Conservation (phyloP, 2,329 filamentous ascomycete genomes). For the Corynespora cassiicola region DNA sequence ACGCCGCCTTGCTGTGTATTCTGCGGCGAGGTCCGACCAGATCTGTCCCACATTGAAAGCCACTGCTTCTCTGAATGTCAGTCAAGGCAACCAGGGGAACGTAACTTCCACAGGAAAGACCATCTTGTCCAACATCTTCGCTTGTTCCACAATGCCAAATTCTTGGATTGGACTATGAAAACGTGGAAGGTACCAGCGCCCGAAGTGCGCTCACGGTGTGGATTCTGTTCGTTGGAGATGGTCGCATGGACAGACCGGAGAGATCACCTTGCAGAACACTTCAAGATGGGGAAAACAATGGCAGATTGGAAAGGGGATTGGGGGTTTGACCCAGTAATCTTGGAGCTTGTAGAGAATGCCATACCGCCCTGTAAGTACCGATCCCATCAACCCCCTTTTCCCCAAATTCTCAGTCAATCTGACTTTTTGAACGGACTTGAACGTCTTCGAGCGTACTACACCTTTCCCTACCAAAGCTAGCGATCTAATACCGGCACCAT, state of each 20-base stretch:
- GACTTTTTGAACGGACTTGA: conserved; percentile 17
- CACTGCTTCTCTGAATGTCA: conserved; percentile 30
- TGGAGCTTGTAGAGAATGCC: conserved; percentile 22
- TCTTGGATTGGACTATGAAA: conserved; percentile 41
- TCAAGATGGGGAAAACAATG: conserved; percentile 29
- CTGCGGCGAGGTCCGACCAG: conserved; percentile 18
- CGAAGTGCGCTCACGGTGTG: conserved; percentile 26
- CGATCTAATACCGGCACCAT: conserved; percentile 23
- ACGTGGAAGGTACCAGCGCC: conserved; percentile 32
- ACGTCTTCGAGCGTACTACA: conserved; percentile 25
- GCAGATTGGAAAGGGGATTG: conserved; percentile 34
- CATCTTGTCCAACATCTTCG: conserved; percentile 33
- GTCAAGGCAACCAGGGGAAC: conserved; percentile 25
- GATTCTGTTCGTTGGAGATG: conserved; percentile 29
- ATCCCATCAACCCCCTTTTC: not conserved
- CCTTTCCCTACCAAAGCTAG: conserved; percentile 28
- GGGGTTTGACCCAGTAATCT: conserved; percentile 24
- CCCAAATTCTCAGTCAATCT: not conserved
- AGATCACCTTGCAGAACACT: conserved; percentile 35
- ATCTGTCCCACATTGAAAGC: conserved; percentile 21
- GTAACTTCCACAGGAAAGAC: conserved; percentile 37
- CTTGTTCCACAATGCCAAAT: conserved; percentile 24
- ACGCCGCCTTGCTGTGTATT: conserved; percentile 29
- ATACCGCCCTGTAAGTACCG: conserved; percentile 25
- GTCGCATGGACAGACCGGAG: conserved; percentile 27